Base-by-base conservation (phyloP, 345 rosid genomes). In the Corchorus olitorius region DNA sequence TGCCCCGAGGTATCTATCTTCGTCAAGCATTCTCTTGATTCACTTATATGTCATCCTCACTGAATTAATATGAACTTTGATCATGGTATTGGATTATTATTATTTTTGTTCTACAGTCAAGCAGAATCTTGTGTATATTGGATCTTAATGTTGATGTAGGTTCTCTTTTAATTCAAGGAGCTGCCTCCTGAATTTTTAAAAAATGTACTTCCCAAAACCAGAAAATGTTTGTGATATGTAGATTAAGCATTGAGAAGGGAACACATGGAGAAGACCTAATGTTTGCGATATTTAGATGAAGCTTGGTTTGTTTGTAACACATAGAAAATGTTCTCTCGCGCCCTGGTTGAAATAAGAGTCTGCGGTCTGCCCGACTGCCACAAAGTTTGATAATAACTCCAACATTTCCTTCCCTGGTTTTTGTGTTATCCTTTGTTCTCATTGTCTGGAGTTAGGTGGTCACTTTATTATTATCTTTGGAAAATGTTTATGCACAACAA, bases 1-100 rank as follows among this genome's bases (percentile, higher is more conserved):
- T 53, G 80, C 64, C 94, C 97, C 54, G 93, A 90, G 97, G 97
- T 90, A 82, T 64, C 19, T 65, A 72, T 80, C 75, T 15, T 69
- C 52, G 70, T 66, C 58, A 74, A 49, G 17, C 37, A 17, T n/a
- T 74, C 17, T 62, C 48, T 49, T 62, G 13, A 34, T 61, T 49
- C 35, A 15, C 49, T 48, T 43, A 43, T 9, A 74, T 74, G 70
- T 54, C 72, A 22, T 22, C n/a, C 11, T 65, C 55, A 41, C 33
- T 41, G 55, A 48, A 46, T 37, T 33, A 68, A 17, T 49, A 68
- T 50, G 73, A 50, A 69, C 58, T 69, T 16, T 33, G 22, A 50
- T 60, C 43, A 16, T 10, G 59, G 59, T 15, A 35, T 46, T 41
- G 22, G 20, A 46, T 27, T 72, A 43, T 54, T 72, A 39, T n/a